phyloP scores from a whole-genome alignment of 148 eudicot species.

The Pouteria glomerata region DNA sequence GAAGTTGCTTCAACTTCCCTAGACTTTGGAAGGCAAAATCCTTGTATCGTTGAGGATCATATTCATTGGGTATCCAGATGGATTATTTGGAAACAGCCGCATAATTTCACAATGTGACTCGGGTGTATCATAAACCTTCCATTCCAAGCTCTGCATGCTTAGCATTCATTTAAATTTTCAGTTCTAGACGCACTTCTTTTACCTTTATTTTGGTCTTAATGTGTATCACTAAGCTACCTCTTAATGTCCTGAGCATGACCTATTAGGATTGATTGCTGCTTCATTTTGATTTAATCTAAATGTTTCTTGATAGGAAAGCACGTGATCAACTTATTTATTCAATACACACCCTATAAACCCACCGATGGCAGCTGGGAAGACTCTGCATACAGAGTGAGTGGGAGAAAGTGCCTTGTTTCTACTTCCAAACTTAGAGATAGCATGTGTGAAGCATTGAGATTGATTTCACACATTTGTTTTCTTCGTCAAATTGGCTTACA shows the following conservation, averaged over 20 bases:
- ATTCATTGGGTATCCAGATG: background rate
- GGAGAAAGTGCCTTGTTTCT: background rate
- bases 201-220: background rate
- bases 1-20: constrained; percentile 5
- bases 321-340: constrained; percentile 80
- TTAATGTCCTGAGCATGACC: background rate
- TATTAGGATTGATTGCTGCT: background rate
- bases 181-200: too few species aligned
- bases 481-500: background rate
- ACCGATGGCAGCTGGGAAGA: constrained; percentile 93
- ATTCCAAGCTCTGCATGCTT: background rate
- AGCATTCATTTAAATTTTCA: background rate
- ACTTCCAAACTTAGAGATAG: background rate
- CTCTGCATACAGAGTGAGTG: constrained; percentile 72
- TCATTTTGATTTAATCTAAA: background rate
- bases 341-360: constrained; percentile 90
- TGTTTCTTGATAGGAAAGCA: constrained; percentile 58
- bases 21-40: background rate
- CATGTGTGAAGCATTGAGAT: background rate
- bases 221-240: background rate
- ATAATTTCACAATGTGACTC: background rate
- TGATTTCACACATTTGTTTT: constrained; percentile 1
- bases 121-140: background rate
- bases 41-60: background rate
- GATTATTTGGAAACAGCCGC: background rate